Base-by-base conservation (phyloP, 1,139 yeast genomes). In the Waltiozyma sp. region DNA sequence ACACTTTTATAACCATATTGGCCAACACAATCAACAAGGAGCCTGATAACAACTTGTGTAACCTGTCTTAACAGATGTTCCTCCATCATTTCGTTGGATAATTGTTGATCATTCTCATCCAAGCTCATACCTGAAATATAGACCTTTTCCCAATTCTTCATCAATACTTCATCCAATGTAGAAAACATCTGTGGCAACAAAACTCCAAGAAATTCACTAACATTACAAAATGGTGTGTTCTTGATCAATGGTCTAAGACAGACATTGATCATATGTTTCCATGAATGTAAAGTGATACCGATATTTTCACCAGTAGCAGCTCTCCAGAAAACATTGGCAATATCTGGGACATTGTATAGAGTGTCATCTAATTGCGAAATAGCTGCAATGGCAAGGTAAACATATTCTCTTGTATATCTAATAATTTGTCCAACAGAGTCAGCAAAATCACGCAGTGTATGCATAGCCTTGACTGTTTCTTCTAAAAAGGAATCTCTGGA, bases 51-150 rank as follows among this genome's bases (percentile, higher is more conserved):
- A 7, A 94, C 88, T 2, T 95, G 95, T 0, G 97, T 88, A 43
- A 91, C 72, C 61, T 91, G 97, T 49, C 98, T 70, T 49, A 91
- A 68, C 70, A 91, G 73, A 60, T 91, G 96, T 59, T 91, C 98
- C 53, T 91, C 97, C 85, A 91, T 83, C 94, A 91, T 91, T 59
- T 91, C 98, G 57, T 89, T 96, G n/a, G 93, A 81, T 54, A 93
- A 70, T 16, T 87, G 81, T 45, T 82, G 93, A 53, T 86, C 94
- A 36, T 61, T 55, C 37, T 59, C 61, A 38, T 60, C 63, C 43
- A 80, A 65, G 55, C 78, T 83, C 43, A 82, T 65, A n/a, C 95
- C 95, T 47, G 72, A 71, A 51, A 70, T 68, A 58, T 80, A 76
- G 11, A 80, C 84, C 48, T 74, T 71, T 24, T 73, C 78, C 99